Percentiles rank a stretch among this genome's conserved stretches.
These are phyloP conservation scores for Irpex sp. DNA, from an alignment of 1,284 basidiomycete species.

Conservation along the genomic window DNA sequence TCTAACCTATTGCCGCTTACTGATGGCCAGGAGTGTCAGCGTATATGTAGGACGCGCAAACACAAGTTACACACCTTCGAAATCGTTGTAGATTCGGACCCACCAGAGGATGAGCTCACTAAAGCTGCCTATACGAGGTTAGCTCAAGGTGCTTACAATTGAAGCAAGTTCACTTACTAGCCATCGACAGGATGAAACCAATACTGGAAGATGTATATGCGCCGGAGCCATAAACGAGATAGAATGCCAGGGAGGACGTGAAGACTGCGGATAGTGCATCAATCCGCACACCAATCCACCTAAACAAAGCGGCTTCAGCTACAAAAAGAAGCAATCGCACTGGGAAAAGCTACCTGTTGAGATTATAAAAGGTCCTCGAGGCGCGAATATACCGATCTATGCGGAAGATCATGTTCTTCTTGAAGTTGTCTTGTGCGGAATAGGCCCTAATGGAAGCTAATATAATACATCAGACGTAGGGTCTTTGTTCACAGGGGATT, in stretches of 20 bases:
- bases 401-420: slow-evolving; percentile 39
- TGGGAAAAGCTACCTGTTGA: slow-evolving; percentile 32
- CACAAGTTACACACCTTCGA: slow-evolving; percentile 38
- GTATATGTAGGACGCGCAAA: neutral
- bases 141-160: neutral
- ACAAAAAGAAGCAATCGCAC: neutral
- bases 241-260: slow-evolving; percentile 44
- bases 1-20: slow-evolving; percentile 6
- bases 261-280: slow-evolving; percentile 42
- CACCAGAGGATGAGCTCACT: slow-evolving; percentile 51
- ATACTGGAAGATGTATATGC: slow-evolving; percentile 35
- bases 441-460: slow-evolving; percentile 62
- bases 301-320: slow-evolving; percentile 5
- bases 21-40: neutral
- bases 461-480: neutral
- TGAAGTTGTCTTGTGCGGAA: slow-evolving; percentile 47
- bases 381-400: slow-evolving; percentile 47
- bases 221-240: slow-evolving; percentile 38
- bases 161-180: slow-evolving; percentile 25
- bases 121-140: slow-evolving; percentile 38
- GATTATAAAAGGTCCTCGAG: slow-evolving; percentile 47
- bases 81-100: slow-evolving; percentile 50
- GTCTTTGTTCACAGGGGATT: too few relatives aligned
- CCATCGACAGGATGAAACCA: slow-evolving; percentile 45
- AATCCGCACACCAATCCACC: slow-evolving; percentile 56